phyloP scores from a whole-genome alignment of 176 grass and related monocot species.

The Rhipidocladum racemiflorum region DNA sequence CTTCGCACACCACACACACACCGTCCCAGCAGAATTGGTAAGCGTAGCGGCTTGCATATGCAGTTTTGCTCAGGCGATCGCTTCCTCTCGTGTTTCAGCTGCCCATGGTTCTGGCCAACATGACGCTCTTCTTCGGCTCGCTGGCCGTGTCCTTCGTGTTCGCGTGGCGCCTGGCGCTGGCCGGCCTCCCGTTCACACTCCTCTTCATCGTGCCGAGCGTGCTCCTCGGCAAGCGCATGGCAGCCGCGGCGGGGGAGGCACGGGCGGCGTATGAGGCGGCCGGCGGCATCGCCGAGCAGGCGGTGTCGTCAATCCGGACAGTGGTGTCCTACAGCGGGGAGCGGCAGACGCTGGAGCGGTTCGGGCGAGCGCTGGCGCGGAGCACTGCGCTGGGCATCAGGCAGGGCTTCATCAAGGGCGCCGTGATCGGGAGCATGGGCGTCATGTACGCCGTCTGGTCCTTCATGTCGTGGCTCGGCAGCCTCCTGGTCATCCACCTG shows the following conservation, averaged over 20 bases:
- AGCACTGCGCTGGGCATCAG: constrained; percentile 45
- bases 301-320: constrained; percentile 53
- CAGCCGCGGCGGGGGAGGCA: constrained; percentile 13
- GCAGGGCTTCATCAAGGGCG: constrained; percentile 59
- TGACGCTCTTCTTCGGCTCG: constrained; percentile 37
- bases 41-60: too few species aligned
- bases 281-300: constrained; percentile 44
- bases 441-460: constrained; percentile 59
- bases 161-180: constrained; percentile 53
- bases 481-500: constrained; percentile 48
- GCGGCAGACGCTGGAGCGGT: constrained; percentile 38
- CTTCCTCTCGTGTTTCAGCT: constrained; percentile 5
- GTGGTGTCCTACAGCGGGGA: constrained; percentile 47
- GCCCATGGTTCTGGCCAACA: constrained; percentile 44
- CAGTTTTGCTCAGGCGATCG: background rate
- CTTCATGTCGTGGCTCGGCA: constrained; percentile 45
- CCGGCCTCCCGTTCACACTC: constrained; percentile 44
- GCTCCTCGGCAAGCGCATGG: constrained; percentile 46
- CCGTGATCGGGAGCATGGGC: constrained; percentile 49
- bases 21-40: background rate
- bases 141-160: constrained; percentile 40
- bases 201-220: constrained; percentile 50
- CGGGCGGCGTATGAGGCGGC: constrained; percentile 45
- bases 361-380: constrained; percentile 36
- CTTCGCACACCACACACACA: background rate